Conservation (phyloP, 139 green algal genomes). For the Diplosphaera chodatii region DNA sequence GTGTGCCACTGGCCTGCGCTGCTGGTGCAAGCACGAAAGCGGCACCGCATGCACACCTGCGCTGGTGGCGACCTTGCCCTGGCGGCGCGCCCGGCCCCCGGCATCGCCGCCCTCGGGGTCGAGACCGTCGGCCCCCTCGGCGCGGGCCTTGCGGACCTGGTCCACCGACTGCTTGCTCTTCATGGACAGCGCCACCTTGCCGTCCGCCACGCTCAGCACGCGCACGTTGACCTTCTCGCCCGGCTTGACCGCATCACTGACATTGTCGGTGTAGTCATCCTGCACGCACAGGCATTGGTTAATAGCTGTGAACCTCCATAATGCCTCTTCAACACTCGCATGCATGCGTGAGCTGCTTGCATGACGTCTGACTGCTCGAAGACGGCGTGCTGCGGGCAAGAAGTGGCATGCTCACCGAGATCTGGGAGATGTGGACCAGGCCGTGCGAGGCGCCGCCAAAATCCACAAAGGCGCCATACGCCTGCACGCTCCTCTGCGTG, state of each 20-base stretch:
- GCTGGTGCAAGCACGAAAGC: too few species aligned
- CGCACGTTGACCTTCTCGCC: conserved; percentile 39
- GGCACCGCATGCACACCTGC: too few species aligned
- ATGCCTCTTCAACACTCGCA: too few species aligned
- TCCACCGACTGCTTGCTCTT: conserved; percentile 32
- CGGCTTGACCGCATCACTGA: conserved; percentile 35
- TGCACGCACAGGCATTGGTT: too few species aligned
- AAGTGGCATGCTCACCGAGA: conserved; percentile 38
- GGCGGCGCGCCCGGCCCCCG: neutral
- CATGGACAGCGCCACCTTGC: conserved; percentile 45
- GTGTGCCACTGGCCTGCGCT: too few species aligned
- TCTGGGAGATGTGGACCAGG: conserved; percentile 93
- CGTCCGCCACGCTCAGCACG: conserved; percentile 47
- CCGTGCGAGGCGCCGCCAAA: conserved; percentile 76
- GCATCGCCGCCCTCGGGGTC: conserved; percentile 3
- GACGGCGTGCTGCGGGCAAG: too few species aligned
- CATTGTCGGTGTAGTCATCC: conserved; percentile 52
- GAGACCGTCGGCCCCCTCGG: neutral
- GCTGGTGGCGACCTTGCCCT: conserved; percentile 4
- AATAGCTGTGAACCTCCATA: too few species aligned
- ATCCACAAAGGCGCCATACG: conserved; percentile 93
- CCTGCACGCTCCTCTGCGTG: conserved; percentile 45
- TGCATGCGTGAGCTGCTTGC: too few species aligned
- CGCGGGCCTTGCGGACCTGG: too few species aligned
- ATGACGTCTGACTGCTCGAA: too few species aligned